These are phyloP conservation scores for Solanum medicagineum DNA, from an alignment of 257 asterid species.

Conservation along the genomic window DNA sequence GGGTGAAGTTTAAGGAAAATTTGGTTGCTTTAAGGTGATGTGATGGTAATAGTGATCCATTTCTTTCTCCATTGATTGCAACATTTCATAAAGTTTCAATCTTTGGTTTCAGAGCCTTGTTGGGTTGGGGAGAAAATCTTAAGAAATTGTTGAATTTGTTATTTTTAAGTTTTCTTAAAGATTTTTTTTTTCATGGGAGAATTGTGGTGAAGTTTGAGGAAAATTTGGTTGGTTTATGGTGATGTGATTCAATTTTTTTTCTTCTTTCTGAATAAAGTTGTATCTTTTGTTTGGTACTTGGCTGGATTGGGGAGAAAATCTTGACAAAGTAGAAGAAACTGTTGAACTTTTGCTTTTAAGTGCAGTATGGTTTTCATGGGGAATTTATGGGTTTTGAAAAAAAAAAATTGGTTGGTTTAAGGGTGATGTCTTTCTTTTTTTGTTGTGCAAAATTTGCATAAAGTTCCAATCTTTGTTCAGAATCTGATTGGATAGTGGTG, in stretches of 20 bases:
- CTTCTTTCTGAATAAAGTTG: background rate
- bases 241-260: background rate
- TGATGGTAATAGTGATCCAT: background rate
- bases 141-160: background rate
- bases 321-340: background rate
- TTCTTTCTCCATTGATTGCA: background rate
- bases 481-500: background rate
- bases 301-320: background rate
- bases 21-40: background rate
- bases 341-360: background rate
- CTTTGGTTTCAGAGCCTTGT: background rate
- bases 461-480: background rate
- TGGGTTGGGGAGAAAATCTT: background rate
- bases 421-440: background rate
- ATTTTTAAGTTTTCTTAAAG: background rate
- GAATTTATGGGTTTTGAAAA: background rate
- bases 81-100: background rate
- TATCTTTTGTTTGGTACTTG: background rate
- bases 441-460: background rate
- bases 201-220: background rate
- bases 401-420: background rate
- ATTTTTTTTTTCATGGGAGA: background rate
- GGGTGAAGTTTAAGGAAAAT: background rate
- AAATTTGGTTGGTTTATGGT: background rate
- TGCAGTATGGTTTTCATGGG: background rate